Conservation (phyloP, 2,329 filamentous ascomycete species). For the Colletotrichum acutatum region DNA sequence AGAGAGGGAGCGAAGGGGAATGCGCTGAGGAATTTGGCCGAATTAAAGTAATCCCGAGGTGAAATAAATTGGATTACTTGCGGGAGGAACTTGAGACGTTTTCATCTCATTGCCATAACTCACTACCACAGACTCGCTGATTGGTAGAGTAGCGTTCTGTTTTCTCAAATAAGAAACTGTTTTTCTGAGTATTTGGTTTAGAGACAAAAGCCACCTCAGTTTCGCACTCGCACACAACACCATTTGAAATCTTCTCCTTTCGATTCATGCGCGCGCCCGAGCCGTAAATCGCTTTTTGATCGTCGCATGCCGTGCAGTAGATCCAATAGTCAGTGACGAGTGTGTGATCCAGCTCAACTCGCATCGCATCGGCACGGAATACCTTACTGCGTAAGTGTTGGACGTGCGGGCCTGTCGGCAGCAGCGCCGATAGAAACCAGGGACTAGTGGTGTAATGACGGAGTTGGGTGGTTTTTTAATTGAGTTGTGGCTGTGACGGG, state of each 20-base stretch:
- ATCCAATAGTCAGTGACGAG: neutral
- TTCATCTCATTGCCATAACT: neutral
- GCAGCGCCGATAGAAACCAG: neutral
- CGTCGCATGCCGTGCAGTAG: neutral
- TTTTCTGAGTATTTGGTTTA: neutral
- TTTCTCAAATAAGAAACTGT: neutral
- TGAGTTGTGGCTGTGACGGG: constrained; percentile 30
- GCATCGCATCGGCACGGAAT: neutral
- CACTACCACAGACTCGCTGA: neutral
- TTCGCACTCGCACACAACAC: neutral
- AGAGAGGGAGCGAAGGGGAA: neutral
- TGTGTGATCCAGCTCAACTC: neutral
- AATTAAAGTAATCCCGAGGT: neutral
- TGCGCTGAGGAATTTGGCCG: neutral
- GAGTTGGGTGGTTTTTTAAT: neutral
- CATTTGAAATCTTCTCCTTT: neutral
- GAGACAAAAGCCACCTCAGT: neutral
- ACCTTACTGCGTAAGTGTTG: no score
- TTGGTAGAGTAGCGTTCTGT: neutral
- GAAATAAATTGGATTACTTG: neutral
- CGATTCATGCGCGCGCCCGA: neutral
- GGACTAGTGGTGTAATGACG: constrained; percentile 13
- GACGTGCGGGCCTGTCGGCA: neutral
- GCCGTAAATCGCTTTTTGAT: neutral
- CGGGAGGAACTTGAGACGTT: neutral